Base-by-base conservation (phyloP, 768 basidiomycete species). In the Trichaptum fuscoviolaceum region DNA sequence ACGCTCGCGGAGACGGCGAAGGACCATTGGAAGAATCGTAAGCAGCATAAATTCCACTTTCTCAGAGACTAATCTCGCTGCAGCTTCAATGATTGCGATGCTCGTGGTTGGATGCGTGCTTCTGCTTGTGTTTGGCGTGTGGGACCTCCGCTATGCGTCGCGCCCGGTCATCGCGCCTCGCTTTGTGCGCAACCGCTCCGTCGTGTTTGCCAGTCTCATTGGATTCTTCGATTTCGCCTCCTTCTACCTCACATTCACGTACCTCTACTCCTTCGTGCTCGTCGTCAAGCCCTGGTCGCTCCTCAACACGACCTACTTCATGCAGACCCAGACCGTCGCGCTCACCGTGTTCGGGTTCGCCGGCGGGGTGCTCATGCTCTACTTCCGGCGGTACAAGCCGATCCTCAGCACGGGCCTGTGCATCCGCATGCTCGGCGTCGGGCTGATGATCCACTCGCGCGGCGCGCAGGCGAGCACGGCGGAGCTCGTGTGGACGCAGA, bases 191-290 rank as follows among this genome's bases (percentile, higher is more conserved):
- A 89, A 89, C 70, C 77, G 78, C n/a, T 85, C 82, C 27, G 84
- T 91, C 18, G 76, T 89, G 15, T 80, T 84, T 17, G 84, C 87
- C 1, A 78, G 83, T 24, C 68, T 85, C 25, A 86, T 92, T 68
- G 88, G 87, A 18, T 87, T 85, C 62, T 82, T 87, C 58, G 87
- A 88, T 70, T 88, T 88, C 67, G 85, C 85, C 70, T 85, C 87
- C 1, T 88, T 84, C 77, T 88, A 85, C 78, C 80, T 93, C 60
- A 87, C 89, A 0, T 88, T 78, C 75, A 86, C 88, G 10, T 92
- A 92, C 72, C 83, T 91, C 20, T 92, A 85, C 78, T 88, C 87
- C 1, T 91, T 87, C 74, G 81, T 89, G 57, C 66, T 84, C 10
- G 77, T 84, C 27, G 82, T 83, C 23, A 83, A 83, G 68, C 79